Evolutionary conservation across 306 rosid genomes (phyloP), one percentile per base, ranked within the genome.

Genomic region (Elaeagnus macrophylla): DNA sequence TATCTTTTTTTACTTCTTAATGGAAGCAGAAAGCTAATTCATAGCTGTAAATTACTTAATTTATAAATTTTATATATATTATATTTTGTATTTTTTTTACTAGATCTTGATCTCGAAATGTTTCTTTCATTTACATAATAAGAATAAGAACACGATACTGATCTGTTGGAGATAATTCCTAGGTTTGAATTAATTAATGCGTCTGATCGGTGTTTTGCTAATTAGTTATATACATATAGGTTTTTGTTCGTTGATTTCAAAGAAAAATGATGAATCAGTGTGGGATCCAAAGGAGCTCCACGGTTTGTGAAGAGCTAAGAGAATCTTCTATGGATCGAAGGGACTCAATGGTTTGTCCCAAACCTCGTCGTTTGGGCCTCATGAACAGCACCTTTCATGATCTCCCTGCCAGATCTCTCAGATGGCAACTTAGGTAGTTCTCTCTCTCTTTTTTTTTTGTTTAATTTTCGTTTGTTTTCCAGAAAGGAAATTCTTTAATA

Each of bases 281-380:
- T 56, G 77, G 62, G 55, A 61, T 83, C 62, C 84, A 67, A 60
- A 88, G 77, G 61, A 83, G 73, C 48, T 81, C 79, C 67, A 77
- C 94, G n/a, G 65, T 74, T 13, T 66, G 57, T 46, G 89, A 91
- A 39, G 89, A 84, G 70, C 72, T 81, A 68, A 72, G 75, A 57
- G 45, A 45, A 61, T 61, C 71, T 59, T 59, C 67, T 37, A 14
- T 64, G 37, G 78, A 73, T 36, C 54, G 64, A 8, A 67, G 71
- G 43, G 81, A 81, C 19, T 53, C 56, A 15, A 63, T 90, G 17
- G 74, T 87, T 59, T 91, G 99, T 32, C 99, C 99, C 48, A 87
- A 87, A 61, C 96, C 99, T 7, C 99, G 99, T 68, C 96, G 93
- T 32, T 61, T 67, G 16, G 80, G 82, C 61, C 69, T 82, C 48